These are phyloP conservation scores for Linnemannia exigua DNA, from an alignment of 192 early-diverging fungal species.

Conservation along the genomic window DNA sequence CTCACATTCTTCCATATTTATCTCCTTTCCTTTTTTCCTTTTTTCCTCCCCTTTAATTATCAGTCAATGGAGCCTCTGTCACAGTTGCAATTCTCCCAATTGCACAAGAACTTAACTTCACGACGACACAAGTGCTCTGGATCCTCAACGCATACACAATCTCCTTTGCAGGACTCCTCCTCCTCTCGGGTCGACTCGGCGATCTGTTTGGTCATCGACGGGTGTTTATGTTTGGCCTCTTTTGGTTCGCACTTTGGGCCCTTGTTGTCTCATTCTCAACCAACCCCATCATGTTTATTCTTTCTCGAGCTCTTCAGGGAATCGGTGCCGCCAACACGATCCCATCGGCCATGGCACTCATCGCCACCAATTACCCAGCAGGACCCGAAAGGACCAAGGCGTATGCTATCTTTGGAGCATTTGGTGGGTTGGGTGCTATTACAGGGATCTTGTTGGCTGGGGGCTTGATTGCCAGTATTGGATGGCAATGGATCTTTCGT, in stretches of 20 bases:
- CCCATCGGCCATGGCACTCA: conserved; percentile 22
- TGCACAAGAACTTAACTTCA: conserved; percentile 10
- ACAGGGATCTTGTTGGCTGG: conserved; percentile 35
- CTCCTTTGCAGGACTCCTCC: conserved; percentile 26
- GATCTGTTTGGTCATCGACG: conserved; percentile 42
- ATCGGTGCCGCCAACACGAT: conserved; percentile 26
- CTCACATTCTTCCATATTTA: too few relatives aligned
- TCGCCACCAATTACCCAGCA: conserved; percentile 23
- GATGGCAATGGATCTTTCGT: conserved; percentile 44
- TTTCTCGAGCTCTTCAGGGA: conserved; percentile 27
- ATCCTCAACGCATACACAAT: conserved; percentile 28
- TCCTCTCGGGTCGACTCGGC: conserved; percentile 32
- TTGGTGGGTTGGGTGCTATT: conserved; percentile 17
- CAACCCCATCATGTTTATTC: conserved; percentile 16
- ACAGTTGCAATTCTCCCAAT: conserved; percentile 13
- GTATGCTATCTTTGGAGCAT: conserved; percentile 19
- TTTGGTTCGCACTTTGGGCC: conserved; percentile 22
- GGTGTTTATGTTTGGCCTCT: conserved; percentile 26
- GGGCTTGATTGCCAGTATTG: conserved; percentile 18
- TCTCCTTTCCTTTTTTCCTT: not conserved
- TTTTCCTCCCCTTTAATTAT: not conserved
- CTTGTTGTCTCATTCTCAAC: conserved; percentile 31
- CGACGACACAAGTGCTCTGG: conserved; percentile 13
- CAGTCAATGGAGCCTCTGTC: conserved; percentile 19
- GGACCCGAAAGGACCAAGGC: not conserved